Conservation (phyloP, 2,329 filamentous ascomycete genomes). For the Myotisia sp. region DNA sequence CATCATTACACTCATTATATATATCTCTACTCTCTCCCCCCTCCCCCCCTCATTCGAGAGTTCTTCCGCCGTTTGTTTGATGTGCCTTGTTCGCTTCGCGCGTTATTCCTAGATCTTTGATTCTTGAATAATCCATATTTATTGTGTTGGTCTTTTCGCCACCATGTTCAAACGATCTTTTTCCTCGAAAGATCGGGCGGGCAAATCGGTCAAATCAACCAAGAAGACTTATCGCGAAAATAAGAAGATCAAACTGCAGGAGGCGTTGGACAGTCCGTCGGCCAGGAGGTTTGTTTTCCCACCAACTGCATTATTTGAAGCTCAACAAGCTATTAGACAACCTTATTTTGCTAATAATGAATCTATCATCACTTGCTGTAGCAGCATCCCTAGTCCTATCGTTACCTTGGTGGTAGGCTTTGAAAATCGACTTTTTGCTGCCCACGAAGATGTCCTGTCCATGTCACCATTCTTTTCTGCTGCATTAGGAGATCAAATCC, state of each 20-base stretch:
- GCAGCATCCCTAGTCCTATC: constrained; percentile 53
- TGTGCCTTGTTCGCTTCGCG: constrained; percentile 22
- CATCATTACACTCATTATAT: constrained; percentile 22
- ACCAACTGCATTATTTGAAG: too few relatives aligned
- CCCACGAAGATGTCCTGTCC: constrained; percentile 81
- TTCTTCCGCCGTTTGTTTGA: constrained; percentile 19
- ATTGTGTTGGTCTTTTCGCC: constrained; percentile 26
- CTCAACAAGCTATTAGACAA: constrained; percentile 4
- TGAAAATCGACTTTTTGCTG: constrained; percentile 82
- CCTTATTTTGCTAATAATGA: constrained; percentile 12
- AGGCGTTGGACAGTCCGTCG: constrained; percentile 53
- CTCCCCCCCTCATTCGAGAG: too few relatives aligned
- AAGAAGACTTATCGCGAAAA: constrained; percentile 67
- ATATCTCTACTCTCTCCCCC: too few relatives aligned
- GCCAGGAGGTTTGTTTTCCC: constrained; percentile 34
- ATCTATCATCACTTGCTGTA: constrained; percentile 13
- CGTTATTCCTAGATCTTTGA: constrained; percentile 27
- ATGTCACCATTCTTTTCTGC: constrained; percentile 72
- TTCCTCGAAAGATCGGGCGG: constrained; percentile 67
- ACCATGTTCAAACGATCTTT: constrained; percentile 91
- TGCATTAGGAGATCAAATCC: constrained; percentile 56
- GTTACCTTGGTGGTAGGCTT: constrained; percentile 71
- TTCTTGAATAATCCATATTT: constrained; percentile 17
- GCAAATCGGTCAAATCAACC: constrained; percentile 66
- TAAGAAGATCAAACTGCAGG: constrained; percentile 74